phyloP scores from a whole-genome alignment of 129 eudicot species.

The Smallanthus sonchifolius region DNA sequence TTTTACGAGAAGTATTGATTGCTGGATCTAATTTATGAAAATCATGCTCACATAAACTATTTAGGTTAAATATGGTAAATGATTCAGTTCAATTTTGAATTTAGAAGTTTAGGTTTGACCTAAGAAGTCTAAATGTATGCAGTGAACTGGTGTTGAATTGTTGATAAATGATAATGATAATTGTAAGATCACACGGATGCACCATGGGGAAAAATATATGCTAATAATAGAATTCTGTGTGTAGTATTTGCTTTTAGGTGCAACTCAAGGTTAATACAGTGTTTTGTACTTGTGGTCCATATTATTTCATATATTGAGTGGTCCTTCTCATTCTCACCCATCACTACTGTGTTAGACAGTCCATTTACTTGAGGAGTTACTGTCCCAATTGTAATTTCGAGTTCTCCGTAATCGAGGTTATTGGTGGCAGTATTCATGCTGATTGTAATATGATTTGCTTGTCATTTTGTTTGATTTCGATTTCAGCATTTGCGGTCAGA shows the following conservation, averaged over 20 bases:
- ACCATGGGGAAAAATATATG: conserved; percentile 1
- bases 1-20: background rate
- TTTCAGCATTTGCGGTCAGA: conserved; percentile 65
- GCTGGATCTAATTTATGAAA: conserved; percentile 2
- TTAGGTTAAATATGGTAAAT: conserved; percentile 14
- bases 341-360: conserved; percentile 9
- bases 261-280: conserved; percentile 17
- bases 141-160: background rate
- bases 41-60: background rate
- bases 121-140: conserved; percentile 1
- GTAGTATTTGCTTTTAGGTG: conserved; percentile 18
- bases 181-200: conserved; percentile 15
- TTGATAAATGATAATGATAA: conserved; percentile 1
- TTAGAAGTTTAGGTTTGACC: conserved; percentile 29
- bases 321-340: conserved; percentile 17
- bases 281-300: conserved; percentile 34
- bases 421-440: background rate
- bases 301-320: conserved; percentile 13
- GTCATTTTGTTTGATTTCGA: conserved; percentile 9
- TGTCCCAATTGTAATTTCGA: conserved; percentile 11
- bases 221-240: conserved; percentile 22
- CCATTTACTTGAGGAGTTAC: conserved; percentile 18
- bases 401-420: background rate
- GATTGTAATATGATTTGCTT: background rate
- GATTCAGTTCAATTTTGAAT: conserved; percentile 22